Percentiles rank a stretch among this genome's conserved stretches.
Conservation (phyloP, 768 basidiomycete species). For the Leccinum disarticulatum region DNA sequence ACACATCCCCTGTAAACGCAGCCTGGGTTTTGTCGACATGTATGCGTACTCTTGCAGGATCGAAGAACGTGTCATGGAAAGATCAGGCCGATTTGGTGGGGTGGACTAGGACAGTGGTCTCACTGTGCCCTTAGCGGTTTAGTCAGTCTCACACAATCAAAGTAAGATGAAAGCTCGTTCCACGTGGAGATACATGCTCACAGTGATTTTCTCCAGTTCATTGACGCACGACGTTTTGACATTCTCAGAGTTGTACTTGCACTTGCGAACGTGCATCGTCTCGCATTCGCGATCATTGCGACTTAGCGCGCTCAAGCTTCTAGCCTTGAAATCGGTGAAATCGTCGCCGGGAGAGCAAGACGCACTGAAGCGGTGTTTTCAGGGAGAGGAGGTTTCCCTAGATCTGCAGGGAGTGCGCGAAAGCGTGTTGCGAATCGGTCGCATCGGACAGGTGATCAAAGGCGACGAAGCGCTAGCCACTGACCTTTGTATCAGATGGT, state of each 20-base stretch:
- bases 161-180: conserved; percentile 34
- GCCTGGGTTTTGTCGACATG: conserved; percentile 64
- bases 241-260: conserved; percentile 51
- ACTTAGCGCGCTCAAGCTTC: conserved; percentile 60
- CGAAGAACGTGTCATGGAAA: conserved; percentile 47
- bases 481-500: conserved; percentile 68
- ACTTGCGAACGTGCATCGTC: conserved; percentile 54
- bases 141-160: conserved; percentile 44
- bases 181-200: background rate
- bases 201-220: conserved; percentile 11
- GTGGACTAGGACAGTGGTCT: conserved; percentile 52
- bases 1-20: conserved; percentile 38
- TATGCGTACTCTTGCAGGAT: conserved; percentile 45
- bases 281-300: conserved; percentile 75
- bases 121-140: conserved; percentile 55
- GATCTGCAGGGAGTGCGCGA: conserved; percentile 84
- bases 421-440: conserved; percentile 72
- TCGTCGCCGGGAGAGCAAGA: conserved; percentile 46
- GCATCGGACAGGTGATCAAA: conserved; percentile 61
- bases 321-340: conserved; percentile 52
- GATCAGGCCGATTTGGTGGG: conserved; percentile 43
- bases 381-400: conserved; percentile 78
- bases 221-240: conserved; percentile 28
- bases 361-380: conserved; percentile 63
- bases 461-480: conserved; percentile 52